Evolutionary conservation across 768 basidiomycete species (phyloP), one percentile per base, ranked within the genome.

Genomic region (Dioszegia aurantiaca): DNA sequence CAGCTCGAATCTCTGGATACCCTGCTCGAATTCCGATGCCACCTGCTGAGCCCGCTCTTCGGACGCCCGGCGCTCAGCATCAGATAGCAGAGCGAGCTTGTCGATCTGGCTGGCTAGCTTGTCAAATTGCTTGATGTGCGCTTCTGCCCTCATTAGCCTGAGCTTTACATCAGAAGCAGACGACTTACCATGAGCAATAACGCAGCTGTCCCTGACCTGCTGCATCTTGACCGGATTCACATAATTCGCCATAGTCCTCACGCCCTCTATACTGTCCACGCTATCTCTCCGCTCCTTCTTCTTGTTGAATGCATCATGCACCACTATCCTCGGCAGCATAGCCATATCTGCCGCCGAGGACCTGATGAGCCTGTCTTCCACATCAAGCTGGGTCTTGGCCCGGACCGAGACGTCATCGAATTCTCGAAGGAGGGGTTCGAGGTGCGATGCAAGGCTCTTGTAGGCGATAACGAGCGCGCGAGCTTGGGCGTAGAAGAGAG

Each of bases 141-240:
- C 33, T 33, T 33, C 33, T 33, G 33, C 14, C 14, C 33, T 33
- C 33, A 14, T 33, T 64, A 24, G 67, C 72, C 69, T 52, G 31
- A 4, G 14, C 23, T n/a, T n/a, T n/a, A 45, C 46, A 63, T 23
- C 42, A 30, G 11, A 8, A 19, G 24, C 46, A 33, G 14, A 42
- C 19, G 30, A 65, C 72, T 47, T 45, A 71, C 73, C 71, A 57
- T 73, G 65, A 5, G 62, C 59, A 5, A 41, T 49, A 36, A 60
- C 51, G 62, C 74, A 75, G 10, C 53, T 62, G 17, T 73, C 68
- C 23, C 64, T 42, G 31, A 77, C 76, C 41, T 65, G 62, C 59
- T 69, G 62, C 76, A 77, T 75, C 64, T 69, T 67, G 30, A 57
- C 42, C 10, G 55, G 52, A 62, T 69, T 69, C 11, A 77, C 72